These are phyloP conservation scores for Boletus reticuloceps DNA, from an alignment of 768 basidiomycete genomes.

Conservation along the genomic window DNA sequence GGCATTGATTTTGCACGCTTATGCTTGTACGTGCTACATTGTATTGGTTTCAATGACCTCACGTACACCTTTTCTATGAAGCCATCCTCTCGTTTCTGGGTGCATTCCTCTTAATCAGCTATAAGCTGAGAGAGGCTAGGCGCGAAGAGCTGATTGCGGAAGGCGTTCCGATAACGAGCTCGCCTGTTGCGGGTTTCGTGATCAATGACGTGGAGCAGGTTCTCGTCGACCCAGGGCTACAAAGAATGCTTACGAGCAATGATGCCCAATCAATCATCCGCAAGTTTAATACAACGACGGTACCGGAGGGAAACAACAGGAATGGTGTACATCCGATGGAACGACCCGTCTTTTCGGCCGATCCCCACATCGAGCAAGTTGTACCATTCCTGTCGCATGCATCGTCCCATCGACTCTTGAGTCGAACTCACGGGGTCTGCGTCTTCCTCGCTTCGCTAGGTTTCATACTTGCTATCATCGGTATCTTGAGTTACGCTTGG, in stretches of 20 bases:
- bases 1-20: slow-evolving; percentile 51
- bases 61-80: slow-evolving; percentile 1
- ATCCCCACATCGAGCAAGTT: slow-evolving; percentile 52
- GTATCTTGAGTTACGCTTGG: slow-evolving; percentile 54
- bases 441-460: slow-evolving; percentile 46
- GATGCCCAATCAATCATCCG: neutral
- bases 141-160: slow-evolving; percentile 43
- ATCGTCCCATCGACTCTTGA: slow-evolving; percentile 41
- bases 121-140: slow-evolving; percentile 52
- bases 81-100: slow-evolving; percentile 51
- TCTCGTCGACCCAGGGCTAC: no score
- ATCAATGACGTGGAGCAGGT: neutral
- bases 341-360: slow-evolving; percentile 36
- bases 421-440: slow-evolving; percentile 49
- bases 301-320: neutral
- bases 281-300: neutral
- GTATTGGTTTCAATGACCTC: neutral
- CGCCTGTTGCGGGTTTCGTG: slow-evolving; percentile 8
- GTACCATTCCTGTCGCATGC: slow-evolving; percentile 42
- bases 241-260: neutral
- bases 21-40: slow-evolving; percentile 39
- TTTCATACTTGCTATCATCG: slow-evolving; percentile 48
- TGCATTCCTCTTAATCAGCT: slow-evolving; percentile 56
- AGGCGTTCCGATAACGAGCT: slow-evolving; percentile 17
- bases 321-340: neutral